Base-by-base conservation (phyloP, 208 protist species). In the Lotmaria passim region DNA sequence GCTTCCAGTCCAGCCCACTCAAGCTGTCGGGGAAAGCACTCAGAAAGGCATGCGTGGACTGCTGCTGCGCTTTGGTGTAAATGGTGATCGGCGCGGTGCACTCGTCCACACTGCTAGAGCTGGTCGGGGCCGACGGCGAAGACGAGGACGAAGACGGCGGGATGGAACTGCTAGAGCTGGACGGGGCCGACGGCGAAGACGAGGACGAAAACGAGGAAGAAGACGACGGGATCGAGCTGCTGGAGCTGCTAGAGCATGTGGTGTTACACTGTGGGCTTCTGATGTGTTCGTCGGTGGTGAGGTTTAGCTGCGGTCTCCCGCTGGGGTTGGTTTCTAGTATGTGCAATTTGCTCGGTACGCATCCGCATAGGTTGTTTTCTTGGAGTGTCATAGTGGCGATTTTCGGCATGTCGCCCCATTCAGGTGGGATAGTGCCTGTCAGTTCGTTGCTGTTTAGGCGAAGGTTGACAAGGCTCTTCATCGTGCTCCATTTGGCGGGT, bases 361-460 rank as follows among this genome's bases (percentile, higher is more conserved):
- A 58, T 4, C 65, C 65, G 0, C 26, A 46, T 12, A 70, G 43
- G 36, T 31, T 8, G 33, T 70, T 70, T 7, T 60, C 23, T 7
- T 56, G 38, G 12, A 70, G 1, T 15, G 36, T n/a, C 17, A 62
- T 31, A 24, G 43, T 15, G 7, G 33, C 43, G 4, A 34, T 19
- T 15, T 3, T 34, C 8, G 3, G 8, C 28, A 43, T 55, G 2
- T 26, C 3, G 5, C 28, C 33, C 53, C 53, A 70, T 4, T 23
- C 19, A 6, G 30, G 31, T 15, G 65, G 65, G 23, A 70, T 70
- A 0, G 8, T 7, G 17, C 65, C 65, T 7, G 30, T 44, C 11
- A 70, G 7, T 7, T 0, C 4, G 53, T 70, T 70, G 47, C 62
- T 46, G 30, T 70, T 39, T 0, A 70, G 39, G 43, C 53, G 57